A percentile compares a stretch with the other conserved stretches of the same genome.
These are phyloP conservation scores for Bisporella sp. DNA, from an alignment of 2,329 filamentous ascomycete genomes.

Conservation along the genomic window DNA sequence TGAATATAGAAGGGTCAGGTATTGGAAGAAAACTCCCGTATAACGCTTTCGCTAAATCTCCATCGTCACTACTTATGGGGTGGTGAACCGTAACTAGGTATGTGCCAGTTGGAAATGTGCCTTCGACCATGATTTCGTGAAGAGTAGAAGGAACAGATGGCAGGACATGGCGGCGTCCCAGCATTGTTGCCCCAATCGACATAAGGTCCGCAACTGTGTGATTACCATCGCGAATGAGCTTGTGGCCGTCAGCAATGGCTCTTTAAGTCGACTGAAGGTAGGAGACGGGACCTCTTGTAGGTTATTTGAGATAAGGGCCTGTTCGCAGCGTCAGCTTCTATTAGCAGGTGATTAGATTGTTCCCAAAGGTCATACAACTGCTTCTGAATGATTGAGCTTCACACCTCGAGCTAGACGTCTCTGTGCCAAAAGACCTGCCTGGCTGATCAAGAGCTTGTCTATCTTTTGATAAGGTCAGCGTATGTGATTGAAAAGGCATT, in stretches of 20 bases:
- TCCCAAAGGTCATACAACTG: conserved; percentile 48
- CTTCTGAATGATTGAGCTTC: conserved; percentile 84
- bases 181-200: conserved; percentile 83
- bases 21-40: conserved; percentile 89
- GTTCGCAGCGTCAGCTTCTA: conserved; percentile 6
- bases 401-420: conserved; percentile 80
- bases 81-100: conserved; percentile 94
- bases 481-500: not conserved
- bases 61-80: conserved; percentile 79
- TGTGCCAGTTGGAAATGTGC: conserved; percentile 83
- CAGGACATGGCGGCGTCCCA: conserved; percentile 85
- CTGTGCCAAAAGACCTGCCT: conserved; percentile 83
- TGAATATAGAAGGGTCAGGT: conserved; percentile 62
- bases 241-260: conserved; percentile 9
- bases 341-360: conserved; percentile 5
- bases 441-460: conserved; percentile 91
- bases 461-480: conserved; percentile 46
- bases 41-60: conserved; percentile 76
- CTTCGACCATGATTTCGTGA: conserved; percentile 84
- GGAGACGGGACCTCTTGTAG: conserved; percentile 64
- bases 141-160: conserved; percentile 76
- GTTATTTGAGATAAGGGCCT: conserved; percentile 80
- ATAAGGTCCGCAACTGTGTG: conserved; percentile 92
- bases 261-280: not conserved
- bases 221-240: conserved; percentile 91